Evolutionary conservation across 1,139 yeast species (phyloP), one percentile per base, ranked within the genome.

Genomic region (Pichia sp.): DNA sequence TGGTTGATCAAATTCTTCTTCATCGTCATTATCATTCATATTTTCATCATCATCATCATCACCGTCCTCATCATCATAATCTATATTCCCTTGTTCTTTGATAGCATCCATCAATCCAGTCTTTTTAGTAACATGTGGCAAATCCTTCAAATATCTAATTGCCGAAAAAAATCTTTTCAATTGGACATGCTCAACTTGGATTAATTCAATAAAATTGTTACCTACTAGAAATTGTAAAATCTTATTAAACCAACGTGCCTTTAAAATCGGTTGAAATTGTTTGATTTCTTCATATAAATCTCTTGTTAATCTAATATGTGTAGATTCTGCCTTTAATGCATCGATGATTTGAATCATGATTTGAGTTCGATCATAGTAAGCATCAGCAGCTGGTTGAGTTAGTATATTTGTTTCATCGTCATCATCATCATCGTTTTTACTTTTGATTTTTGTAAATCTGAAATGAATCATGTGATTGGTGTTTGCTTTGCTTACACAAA

Each of bases 241-340:
- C 15, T 42, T 29, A 35, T 53, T 54, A 26, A 52, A 53, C 44
- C 50, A 40, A 11, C 55, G 40, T 8, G 47, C 12, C 43, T 45
- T 56, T 35, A 49, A 37, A n/a, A 26, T 41, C 12, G 50, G 50
- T 23, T 38, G 50, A 13, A 34, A 75, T 78, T 60, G 81, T 72
- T 77, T 78, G 40, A 86, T 62, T 59, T 85, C 87, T 39, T 74
- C 68, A 56, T 79, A 77, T 53, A 87, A 68, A 64, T 86, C 95
- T 25, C 71, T 66, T 41, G 56, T 49, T 13, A 52, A 40, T 32
- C 80, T 73, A 25, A 85, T 82, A 39, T 95, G 73, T 22, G 86
- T 70, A 2, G 80, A 77, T 0, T 95, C 90, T 1, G 65, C 64
- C 54, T 80, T 80, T 15, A 84, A 72, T 12, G 79, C 72, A 8